phyloP scores from a whole-genome alignment of 192 early-diverging fungal genomes.

The Coemansia sp. region DNA sequence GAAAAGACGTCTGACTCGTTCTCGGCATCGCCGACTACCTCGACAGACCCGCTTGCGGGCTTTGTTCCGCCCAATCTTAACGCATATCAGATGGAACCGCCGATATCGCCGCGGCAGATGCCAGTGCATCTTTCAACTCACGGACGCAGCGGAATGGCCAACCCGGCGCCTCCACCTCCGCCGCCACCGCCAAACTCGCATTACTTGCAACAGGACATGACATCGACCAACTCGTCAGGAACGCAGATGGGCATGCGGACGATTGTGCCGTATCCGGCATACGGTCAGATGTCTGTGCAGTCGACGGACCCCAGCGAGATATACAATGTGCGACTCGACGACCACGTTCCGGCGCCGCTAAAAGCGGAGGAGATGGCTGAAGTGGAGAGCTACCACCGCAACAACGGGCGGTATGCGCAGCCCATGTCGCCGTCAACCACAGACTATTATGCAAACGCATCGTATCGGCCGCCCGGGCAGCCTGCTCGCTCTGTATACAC shows the following conservation, averaged over 20 bases:
- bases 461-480: slow-evolving; percentile 42
- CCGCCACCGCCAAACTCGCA: slow-evolving; percentile 16
- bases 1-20: slow-evolving; percentile 48
- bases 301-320: slow-evolving; percentile 28
- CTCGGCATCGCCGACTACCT: slow-evolving; percentile 24
- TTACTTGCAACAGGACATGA: slow-evolving; percentile 20
- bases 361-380: slow-evolving; percentile 48
- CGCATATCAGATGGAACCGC: slow-evolving; percentile 26
- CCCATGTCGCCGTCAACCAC: slow-evolving; percentile 23
- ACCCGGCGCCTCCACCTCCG: slow-evolving; percentile 19
- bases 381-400: slow-evolving; percentile 29
- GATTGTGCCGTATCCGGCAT: slow-evolving; percentile 19
- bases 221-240: neutral
- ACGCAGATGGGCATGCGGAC: slow-evolving; percentile 13
- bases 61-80: slow-evolving; percentile 21
- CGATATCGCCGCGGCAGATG: slow-evolving; percentile 37
- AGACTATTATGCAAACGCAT: slow-evolving; percentile 43
- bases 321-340: slow-evolving; percentile 47
- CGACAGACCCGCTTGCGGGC: slow-evolving; percentile 35
- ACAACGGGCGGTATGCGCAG: slow-evolving; percentile 14
- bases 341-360: slow-evolving; percentile 44
- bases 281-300: slow-evolving; percentile 13
- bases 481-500: slow-evolving; percentile 37
- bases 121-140: slow-evolving; percentile 30
- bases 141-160: slow-evolving; percentile 1